Evolutionary conservation across 148 eudicot species (phyloP), one percentile per base, ranked within the genome.

Genomic region (Fagopyrum homotropicum): DNA sequence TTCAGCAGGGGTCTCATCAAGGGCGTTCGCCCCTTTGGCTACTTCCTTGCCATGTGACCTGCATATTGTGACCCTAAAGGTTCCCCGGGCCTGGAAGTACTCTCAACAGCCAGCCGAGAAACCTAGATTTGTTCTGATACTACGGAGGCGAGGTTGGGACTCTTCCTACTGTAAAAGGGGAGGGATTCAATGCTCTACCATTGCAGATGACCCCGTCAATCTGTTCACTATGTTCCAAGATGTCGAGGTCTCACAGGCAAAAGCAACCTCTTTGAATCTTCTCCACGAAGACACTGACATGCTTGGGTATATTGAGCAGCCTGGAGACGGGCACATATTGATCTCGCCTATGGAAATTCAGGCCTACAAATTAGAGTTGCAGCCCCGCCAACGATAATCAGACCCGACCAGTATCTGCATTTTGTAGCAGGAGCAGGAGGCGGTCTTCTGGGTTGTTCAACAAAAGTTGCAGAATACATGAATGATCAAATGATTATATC

Each of bases 261-360:
- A 82, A 79, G 80, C 94, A 8, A 78, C 93, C 22, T 96, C 99
- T 17, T 69, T 96, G 78, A 96, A 96, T 83, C 96, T 96, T 77
- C 75, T 92, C 68, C 98, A 92, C 71, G 98, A 96, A 68, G 99
- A 96, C 26, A 76, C 86, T 2, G 98, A 90, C 73, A 79, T 88
- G 88, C 97, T 96, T 19, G 97, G 99, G 16, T 96, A 96, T 44
- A 74, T 85, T 59, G 90, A 89, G 80, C 89, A 86, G 29, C 78
- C 82, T 56, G 87, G 90, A 80, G 90, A 88, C 75, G 97, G 99
- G 70, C 89, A 88, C 48, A 81, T 96, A 64, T 82, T 89, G 52
- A 90, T 96, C 59, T 83, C 98, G 15, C 98, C 99, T 40, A 96
- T 92, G 99, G 99, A 96, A 81, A 83, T 96, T 77, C 98, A 90